Conservation (phyloP, 2,329 filamentous ascomycete species). For the Fusarium setosum region DNA sequence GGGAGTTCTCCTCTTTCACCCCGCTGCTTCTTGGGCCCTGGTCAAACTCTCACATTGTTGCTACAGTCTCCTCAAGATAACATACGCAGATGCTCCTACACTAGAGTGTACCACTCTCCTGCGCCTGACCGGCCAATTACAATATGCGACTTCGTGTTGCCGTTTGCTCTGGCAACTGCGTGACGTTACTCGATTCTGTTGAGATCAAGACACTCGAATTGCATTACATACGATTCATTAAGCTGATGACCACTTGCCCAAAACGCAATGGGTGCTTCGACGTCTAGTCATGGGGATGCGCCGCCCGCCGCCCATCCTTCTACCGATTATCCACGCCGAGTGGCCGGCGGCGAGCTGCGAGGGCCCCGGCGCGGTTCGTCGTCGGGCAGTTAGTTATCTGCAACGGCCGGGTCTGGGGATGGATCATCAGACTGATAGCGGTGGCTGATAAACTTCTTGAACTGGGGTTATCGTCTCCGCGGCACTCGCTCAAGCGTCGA, state of each 20-base stretch:
- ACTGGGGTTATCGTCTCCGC: constrained; percentile 5
- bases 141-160: background rate
- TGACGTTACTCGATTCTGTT: background rate
- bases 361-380: constrained; percentile 22
- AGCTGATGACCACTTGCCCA: constrained; percentile 22
- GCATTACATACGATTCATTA: background rate
- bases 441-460: constrained; percentile 22
- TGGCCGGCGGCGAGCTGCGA: constrained; percentile 40
- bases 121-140: background rate
- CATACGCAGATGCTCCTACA: constrained; percentile 11
- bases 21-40: constrained; percentile 6
- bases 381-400: constrained; percentile 39
- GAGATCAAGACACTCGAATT: background rate
- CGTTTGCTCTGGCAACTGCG: background rate
- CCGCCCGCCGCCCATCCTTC: constrained; percentile 12
- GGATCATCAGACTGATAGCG: constrained; percentile 35
- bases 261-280: constrained; percentile 18
- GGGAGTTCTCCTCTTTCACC: constrained; percentile 30
- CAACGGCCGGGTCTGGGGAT: constrained; percentile 35
- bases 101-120: background rate
- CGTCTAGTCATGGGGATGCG: constrained; percentile 8
- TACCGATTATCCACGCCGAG: constrained; percentile 20
- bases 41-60: constrained; percentile 12
- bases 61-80: constrained; percentile 19
- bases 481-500: constrained; percentile 5